Evolutionary conservation across 1,284 basidiomycete genomes (phyloP), one percentile per base, ranked within the genome.

Genomic region (Malassezia japonica): DNA sequence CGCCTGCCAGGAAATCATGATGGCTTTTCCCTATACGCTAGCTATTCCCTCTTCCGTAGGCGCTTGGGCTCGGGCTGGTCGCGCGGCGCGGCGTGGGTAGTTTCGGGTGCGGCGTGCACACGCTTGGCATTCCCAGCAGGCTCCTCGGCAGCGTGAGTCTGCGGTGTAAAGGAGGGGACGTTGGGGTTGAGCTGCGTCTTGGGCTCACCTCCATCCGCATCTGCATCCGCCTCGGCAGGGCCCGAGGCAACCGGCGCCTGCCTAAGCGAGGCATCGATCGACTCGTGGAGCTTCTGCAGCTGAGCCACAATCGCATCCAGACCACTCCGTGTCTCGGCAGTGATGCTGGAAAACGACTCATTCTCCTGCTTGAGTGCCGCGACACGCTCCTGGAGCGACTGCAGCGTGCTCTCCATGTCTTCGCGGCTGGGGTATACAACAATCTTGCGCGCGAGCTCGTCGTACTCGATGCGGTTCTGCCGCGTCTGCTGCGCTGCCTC

Each of bases 391-490:
- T 29, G 7, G 2, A 43, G 40, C 16, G 13, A 15, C 13, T 43
- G 16, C 3, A 48, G 21, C 16, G 39, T 32, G n/a, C 51, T 54
- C 13, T 47, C 39, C 40, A 48, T 37, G 7, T 29, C 46, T 3
- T 54, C 46, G 23, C 46, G 51, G 6, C n/a, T 12, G 20, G 51
- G 51, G 46, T 54, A 54, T 44, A 48, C 51, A 20, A 54, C 20
- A 21, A 54, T 48, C 37, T 54, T 54, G 10, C 32, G 31, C 27
- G 51, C 51, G 31, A 54, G 32, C 9, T 25, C 32, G 28, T 54
- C 47, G 33, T 54, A 54, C 29, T 54, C 39, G 2, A 34, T 21
- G 4, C 33, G 39, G 6, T 54, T 34, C 15, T 27, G 15, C 16
- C 39, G 51, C 18, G 13, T 25, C 16, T 24, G 6, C 16, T 38